These are phyloP conservation scores for Moesziomyces parantarcticus DNA, from an alignment of 1,284 basidiomycete species.

Conservation along the genomic window DNA sequence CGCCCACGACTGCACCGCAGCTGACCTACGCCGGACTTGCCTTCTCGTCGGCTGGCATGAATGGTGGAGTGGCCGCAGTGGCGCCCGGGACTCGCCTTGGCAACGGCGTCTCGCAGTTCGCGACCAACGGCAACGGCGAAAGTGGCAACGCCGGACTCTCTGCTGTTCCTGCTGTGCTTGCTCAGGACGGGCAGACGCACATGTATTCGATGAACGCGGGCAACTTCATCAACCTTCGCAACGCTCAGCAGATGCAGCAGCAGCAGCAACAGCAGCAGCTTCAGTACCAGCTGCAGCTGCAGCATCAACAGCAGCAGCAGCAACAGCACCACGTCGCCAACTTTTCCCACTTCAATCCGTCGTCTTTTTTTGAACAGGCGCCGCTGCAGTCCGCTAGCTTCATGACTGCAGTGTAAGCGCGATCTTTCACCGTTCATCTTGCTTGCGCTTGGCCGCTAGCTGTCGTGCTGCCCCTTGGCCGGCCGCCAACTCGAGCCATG, in stretches of 20 bases:
- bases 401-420: slow-evolving; percentile 50
- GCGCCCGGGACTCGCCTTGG: slow-evolving; percentile 10
- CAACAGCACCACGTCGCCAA: slow-evolving; percentile 22
- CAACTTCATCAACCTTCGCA: slow-evolving; percentile 29
- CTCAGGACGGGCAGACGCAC: slow-evolving; percentile 19
- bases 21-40: slow-evolving; percentile 33
- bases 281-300: slow-evolving; percentile 12
- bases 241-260: slow-evolving; percentile 33
- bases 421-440: not conserved
- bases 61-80: slow-evolving; percentile 12
- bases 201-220: slow-evolving; percentile 30
- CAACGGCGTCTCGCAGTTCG: slow-evolving; percentile 14
- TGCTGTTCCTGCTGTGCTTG: slow-evolving; percentile 7
- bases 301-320: slow-evolving; percentile 27
- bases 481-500: too few relatives aligned
- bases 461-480: not conserved
- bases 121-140: not conserved
- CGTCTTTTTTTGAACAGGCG: slow-evolving; percentile 51
- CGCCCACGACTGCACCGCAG: slow-evolving; percentile 8
- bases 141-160: slow-evolving; percentile 4
- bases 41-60: slow-evolving; percentile 19
- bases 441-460: not conserved
- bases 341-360: slow-evolving; percentile 22
- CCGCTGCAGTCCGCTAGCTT: slow-evolving; percentile 51
- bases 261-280: slow-evolving; percentile 15